Conservation (phyloP, 441 rosid species). For the Erysimum cheiri region DNA sequence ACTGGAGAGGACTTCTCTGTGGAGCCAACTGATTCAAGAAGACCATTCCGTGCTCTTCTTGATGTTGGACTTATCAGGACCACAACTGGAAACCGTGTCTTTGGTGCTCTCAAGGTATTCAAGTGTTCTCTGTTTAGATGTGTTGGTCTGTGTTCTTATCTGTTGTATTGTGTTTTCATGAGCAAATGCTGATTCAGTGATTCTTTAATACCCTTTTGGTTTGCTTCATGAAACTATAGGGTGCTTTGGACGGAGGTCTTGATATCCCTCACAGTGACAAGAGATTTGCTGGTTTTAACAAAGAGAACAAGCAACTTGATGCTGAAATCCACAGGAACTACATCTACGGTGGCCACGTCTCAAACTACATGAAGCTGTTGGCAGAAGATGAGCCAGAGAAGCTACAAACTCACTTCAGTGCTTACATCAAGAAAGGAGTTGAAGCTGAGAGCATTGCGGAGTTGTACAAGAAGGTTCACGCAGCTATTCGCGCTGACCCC, state of each 20-base stretch:
- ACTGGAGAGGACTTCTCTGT: conserved; percentile 87
- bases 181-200: neutral
- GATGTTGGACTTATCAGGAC: conserved; percentile 93
- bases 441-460: conserved; percentile 76
- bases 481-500: conserved; percentile 94
- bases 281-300: conserved; percentile 88
- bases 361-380: conserved; percentile 69
- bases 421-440: conserved; percentile 74
- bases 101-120: conserved; percentile 83
- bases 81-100: conserved; percentile 83
- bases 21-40: conserved; percentile 77
- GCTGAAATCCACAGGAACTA: conserved; percentile 83
- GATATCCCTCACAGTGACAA: conserved; percentile 97
- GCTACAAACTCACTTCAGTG: conserved; percentile 80
- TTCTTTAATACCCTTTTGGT: neutral
- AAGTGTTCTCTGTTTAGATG: neutral
- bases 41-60: conserved; percentile 98
- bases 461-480: conserved; percentile 83
- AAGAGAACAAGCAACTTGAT: conserved; percentile 81
- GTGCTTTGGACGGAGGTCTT: conserved; percentile 91
- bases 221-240: conserved; percentile 47
- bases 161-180: neutral
- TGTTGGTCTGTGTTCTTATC: neutral
- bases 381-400: conserved; percentile 93
- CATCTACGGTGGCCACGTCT: conserved; percentile 85